phyloP scores from a whole-genome alignment of 495 filamentous ascomycete genomes.

The Penicillium argentinense region DNA sequence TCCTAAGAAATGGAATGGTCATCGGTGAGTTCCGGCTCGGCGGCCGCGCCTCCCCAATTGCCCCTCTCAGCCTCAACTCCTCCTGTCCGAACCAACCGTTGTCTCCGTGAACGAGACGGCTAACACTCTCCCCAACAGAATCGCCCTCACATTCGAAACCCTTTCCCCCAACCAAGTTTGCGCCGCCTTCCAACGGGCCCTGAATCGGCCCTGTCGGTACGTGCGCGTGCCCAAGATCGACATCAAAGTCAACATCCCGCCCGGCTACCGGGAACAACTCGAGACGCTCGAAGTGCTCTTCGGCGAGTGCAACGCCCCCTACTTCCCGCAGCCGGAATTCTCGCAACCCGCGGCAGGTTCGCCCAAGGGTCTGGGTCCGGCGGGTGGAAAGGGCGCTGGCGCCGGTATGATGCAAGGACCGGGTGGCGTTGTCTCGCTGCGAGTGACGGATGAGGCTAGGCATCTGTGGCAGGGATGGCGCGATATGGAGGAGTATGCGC shows the following conservation, averaged over 20 bases:
- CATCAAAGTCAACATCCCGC: conserved; percentile 79
- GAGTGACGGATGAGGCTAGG: conserved; percentile 70
- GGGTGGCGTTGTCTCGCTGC: conserved; percentile 49
- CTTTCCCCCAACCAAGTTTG: conserved; percentile 83
- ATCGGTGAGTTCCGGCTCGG: conserved; percentile 54
- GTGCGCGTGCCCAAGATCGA: conserved; percentile 70
- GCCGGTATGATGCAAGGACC: conserved; percentile 57
- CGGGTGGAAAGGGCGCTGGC: conserved; percentile 62
- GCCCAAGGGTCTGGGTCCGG: conserved; percentile 54
- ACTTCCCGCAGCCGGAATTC: conserved; percentile 58
- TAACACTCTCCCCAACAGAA: conserved; percentile 46
- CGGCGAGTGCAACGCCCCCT: conserved; percentile 60
- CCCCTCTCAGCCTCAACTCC: conserved; percentile 9
- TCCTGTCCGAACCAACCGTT: neutral
- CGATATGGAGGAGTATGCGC: conserved; percentile 91
- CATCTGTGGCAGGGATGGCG: conserved; percentile 88
- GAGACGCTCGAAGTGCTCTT: conserved; percentile 66
- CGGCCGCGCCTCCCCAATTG: neutral
- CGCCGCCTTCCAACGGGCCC: conserved; percentile 71
- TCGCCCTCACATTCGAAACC: conserved; percentile 89
- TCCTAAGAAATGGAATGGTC: conserved; percentile 75
- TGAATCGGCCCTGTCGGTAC: conserved; percentile 77
- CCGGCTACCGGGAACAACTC: conserved; percentile 88
- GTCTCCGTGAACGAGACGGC: neutral
- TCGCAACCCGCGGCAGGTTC: conserved; percentile 46